These are phyloP conservation scores for Pyrus betulifolia DNA, from an alignment of 306 rosid species.

Conservation along the genomic window DNA sequence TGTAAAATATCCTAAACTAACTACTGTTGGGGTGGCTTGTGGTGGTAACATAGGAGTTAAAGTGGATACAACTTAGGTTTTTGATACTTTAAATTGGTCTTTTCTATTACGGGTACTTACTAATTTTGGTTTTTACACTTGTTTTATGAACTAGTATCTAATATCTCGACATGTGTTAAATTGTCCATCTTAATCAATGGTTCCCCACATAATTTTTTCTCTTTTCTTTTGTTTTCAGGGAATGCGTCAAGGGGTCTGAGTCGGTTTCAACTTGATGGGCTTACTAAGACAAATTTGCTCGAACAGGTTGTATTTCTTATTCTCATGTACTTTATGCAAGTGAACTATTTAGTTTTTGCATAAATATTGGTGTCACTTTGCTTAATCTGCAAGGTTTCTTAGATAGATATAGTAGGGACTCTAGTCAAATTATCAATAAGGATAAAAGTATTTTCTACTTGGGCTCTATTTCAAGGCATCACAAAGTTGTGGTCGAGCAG, in stretches of 20 bases:
- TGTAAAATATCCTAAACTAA: no score
- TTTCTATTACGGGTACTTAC: not conserved
- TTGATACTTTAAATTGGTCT: not conserved
- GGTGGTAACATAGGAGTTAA: not conserved
- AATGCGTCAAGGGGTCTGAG: not conserved
- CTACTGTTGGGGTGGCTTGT: not conserved
- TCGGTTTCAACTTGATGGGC: no score
- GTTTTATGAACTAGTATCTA: not conserved
- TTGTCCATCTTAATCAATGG: not conserved
- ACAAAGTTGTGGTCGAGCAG: not conserved
- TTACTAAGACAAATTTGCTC: no score
- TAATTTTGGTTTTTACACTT: not conserved
- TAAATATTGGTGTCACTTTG: no score
- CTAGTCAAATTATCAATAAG: not conserved
- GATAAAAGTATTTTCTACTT: not conserved
- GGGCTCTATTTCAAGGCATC: not conserved
- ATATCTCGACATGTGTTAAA: not conserved
- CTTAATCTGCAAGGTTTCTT: not conserved
- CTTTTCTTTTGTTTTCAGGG: not conserved
- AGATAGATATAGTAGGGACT: not conserved
- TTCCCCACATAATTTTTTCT: not conserved
- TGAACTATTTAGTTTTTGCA: no score
- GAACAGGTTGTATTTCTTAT: no score
- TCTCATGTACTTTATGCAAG: no score
- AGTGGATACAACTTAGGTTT: no score